A percentile compares a stretch with the other conserved stretches of the same genome.
Evolutionary conservation across 345 rosid genomes (phyloP).

Genomic region (Gossypium stocksii): DNA sequence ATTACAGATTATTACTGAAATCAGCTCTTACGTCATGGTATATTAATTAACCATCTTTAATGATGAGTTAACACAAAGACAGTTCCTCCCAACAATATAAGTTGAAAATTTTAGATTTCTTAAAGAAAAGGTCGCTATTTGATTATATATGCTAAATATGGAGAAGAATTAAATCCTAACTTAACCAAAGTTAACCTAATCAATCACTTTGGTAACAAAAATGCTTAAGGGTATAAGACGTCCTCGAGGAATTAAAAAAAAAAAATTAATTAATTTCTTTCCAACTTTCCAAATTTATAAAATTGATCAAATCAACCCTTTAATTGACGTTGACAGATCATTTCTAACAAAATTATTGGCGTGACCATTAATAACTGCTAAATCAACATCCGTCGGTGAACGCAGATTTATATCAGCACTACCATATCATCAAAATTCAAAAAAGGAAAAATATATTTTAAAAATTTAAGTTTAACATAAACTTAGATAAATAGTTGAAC

Average conservation of each 20-base stretch:
- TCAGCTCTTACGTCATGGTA: not conserved
- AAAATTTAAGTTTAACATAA: too few species aligned
- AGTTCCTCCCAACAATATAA: not conserved
- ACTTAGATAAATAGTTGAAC: too few species aligned
- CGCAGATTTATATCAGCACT: too few species aligned
- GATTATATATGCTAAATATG: not conserved
- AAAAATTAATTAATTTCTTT: too few species aligned
- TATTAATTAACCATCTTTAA: not conserved
- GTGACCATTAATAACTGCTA: too few species aligned
- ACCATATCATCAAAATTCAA: too few species aligned
- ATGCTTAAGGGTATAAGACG: not conserved
- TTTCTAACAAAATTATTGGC: too few species aligned
- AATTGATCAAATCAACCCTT: too few species aligned
- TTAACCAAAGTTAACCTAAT: not conserved
- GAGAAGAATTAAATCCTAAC: not conserved
- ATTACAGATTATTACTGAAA: not conserved
- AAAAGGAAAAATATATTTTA: too few species aligned
- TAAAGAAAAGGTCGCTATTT: not conserved
- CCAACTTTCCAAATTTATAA: too few species aligned
- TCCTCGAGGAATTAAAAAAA: not conserved
- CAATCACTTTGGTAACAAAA: not conserved
- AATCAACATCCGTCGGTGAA: too few species aligned
- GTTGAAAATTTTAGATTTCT: not conserved
- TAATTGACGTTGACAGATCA: too few species aligned
- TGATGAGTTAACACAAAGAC: not conserved